phyloP scores from a whole-genome alignment of 345 rosid genomes.

The Clarkia xantiana region DNA sequence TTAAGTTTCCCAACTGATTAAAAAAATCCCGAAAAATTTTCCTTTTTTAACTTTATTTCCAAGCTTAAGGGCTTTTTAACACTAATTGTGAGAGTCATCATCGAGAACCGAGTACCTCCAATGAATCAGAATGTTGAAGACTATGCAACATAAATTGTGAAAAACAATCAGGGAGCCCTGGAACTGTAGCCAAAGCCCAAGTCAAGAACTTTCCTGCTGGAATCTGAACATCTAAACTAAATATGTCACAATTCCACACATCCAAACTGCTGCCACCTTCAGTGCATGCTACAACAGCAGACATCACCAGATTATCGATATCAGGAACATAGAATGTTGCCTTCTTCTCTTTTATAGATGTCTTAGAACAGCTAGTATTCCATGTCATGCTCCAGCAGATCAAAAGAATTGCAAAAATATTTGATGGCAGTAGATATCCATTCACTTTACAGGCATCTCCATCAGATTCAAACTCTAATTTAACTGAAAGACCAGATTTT shows the following conservation, averaged over 20 bases:
- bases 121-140: slow-evolving; percentile 21
- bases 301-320: slow-evolving; percentile 38
- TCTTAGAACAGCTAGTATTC: slow-evolving; percentile 21
- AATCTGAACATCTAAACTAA: slow-evolving; percentile 33
- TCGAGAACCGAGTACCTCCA: slow-evolving; percentile 22
- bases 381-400: slow-evolving; percentile 69
- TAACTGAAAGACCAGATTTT: slow-evolving; percentile 30
- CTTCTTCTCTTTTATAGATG: slow-evolving; percentile 3
- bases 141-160: slow-evolving; percentile 38
- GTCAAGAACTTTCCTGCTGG: slow-evolving; percentile 52
- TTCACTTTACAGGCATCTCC: slow-evolving; percentile 49
- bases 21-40: neutral
- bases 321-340: slow-evolving; percentile 42
- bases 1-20: neutral
- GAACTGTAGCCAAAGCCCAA: slow-evolving; percentile 48
- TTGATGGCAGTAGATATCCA: slow-evolving; percentile 34
- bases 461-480: slow-evolving; percentile 51
- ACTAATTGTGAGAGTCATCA: too few relatives aligned
- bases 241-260: slow-evolving; percentile 43
- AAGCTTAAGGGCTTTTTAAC: neutral
- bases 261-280: slow-evolving; percentile 33
- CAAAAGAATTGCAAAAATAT: slow-evolving; percentile 48
- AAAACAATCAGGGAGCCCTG: slow-evolving; percentile 48
- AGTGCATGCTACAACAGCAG: slow-evolving; percentile 49
- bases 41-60: neutral